Conservation (phyloP, 1,284 basidiomycete genomes). For the Papiliotrema nemorosa region DNA sequence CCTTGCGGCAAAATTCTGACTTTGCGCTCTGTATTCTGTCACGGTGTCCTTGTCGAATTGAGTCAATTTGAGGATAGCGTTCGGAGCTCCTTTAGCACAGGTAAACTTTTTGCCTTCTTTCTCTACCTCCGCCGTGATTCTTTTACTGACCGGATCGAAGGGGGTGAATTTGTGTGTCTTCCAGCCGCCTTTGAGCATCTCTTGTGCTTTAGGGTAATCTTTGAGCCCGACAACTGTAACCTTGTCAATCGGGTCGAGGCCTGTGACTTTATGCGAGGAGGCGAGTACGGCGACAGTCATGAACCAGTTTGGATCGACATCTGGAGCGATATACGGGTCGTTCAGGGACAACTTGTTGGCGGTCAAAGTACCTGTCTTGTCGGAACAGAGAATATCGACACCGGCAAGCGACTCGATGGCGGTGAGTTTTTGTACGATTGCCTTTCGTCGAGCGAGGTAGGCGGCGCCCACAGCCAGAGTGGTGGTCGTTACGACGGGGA, state of each 20-base stretch:
- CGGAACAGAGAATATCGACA: slow-evolving; percentile 58
- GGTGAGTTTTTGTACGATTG: slow-evolving; percentile 62
- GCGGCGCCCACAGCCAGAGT: slow-evolving; percentile 58
- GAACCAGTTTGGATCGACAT: slow-evolving; percentile 53
- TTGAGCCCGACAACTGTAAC: slow-evolving; percentile 57
- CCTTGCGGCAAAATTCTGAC: slow-evolving; percentile 53
- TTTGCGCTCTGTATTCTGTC: slow-evolving; percentile 50
- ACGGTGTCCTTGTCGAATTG: slow-evolving; percentile 50
- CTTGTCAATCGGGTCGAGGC: slow-evolving; percentile 59
- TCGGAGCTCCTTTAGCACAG: slow-evolving; percentile 58
- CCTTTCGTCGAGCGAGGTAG: slow-evolving; percentile 56
- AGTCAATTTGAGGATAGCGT: slow-evolving; percentile 56
- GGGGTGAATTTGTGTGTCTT: slow-evolving; percentile 56
- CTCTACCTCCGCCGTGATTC: slow-evolving; percentile 58
- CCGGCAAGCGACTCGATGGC: slow-evolving; percentile 60
- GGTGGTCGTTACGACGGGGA: slow-evolving; percentile 56
- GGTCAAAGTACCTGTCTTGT: slow-evolving; percentile 53
- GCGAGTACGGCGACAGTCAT: slow-evolving; percentile 57
- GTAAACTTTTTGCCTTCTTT: slow-evolving; percentile 55
- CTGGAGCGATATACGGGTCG: slow-evolving; percentile 53
- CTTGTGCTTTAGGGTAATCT: slow-evolving; percentile 56
- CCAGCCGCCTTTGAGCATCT: slow-evolving; percentile 55
- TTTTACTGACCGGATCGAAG: slow-evolving; percentile 59
- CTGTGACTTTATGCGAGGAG: slow-evolving; percentile 57
- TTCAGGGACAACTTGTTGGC: slow-evolving; percentile 60